Base-by-base conservation (phyloP, 371 early-diverging fungal species). In the Mortierella sp. region DNA sequence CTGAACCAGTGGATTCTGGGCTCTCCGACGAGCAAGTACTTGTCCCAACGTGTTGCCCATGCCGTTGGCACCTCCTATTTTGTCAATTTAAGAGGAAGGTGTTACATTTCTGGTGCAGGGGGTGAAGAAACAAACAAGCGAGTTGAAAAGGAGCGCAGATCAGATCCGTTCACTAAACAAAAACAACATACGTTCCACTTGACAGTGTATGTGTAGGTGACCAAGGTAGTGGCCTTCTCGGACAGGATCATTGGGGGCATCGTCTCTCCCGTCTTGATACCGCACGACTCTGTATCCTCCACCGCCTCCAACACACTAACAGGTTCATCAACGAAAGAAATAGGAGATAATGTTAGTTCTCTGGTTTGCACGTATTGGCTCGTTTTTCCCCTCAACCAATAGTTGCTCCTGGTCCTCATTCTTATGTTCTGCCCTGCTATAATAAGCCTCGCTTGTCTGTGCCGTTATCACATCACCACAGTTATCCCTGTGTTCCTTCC, bases 31-130 rank as follows among this genome's bases (percentile, higher is more conserved):
- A 95, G 90, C 75, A 99, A 80, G 85, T 98, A 98, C 79, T 91
- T 92, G 89, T 98, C 98, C 98, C 99, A 98, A 55, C 99, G 94
- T 7, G 98, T 98, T 14, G 96, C 97, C 98, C 98, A 99, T 44
- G 95, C 90, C 27, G 91, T 95, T 10, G 83, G 80, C 1, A 95
- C 94, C 35, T 74, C 56, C 92, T 94, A 76, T 44, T 71, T 32
- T 0, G 51, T 21, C 51, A 51, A 51, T 0, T 16, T 18, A 6
- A 21, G 16, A 24, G 10, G n/a, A 27, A 27, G 14, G 27, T 7
- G 56, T 56, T 56, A 56, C 10, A n/a, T 27, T 24, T 24, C n/a
- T 56, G n/a, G 27, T 8, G 7, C 3, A 11, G 24, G 54, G 44
- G 46, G 54, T 24, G 2, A 54, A 41, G 41, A 24, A 21, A 4